Evolutionary conservation across 805 yeast species (phyloP), one percentile per base, ranked within the genome.

Genomic region (Suhomyces canberraensis): DNA sequence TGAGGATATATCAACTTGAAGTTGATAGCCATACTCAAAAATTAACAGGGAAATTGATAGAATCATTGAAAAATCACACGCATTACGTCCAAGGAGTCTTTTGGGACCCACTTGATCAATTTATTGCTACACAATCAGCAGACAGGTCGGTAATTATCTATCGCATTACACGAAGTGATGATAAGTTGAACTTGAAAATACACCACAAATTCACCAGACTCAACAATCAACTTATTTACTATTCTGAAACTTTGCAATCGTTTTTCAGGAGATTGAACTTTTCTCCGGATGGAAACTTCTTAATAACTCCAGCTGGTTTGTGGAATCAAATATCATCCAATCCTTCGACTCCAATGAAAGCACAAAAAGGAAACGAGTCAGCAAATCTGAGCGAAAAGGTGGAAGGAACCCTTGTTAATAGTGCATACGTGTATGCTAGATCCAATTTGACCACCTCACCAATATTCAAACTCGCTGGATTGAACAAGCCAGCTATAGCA

Each of bases 31-130:
- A n/a, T 4, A 11, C 25, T 8, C 25, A 15, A 13, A 38, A 30
- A 25, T 8, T 37, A 25, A 18, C 33, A 2, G 45, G 40, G 8
- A 28, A 25, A 18, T 19, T 40, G 11, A 31, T 36, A 56, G 1
- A 71, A 71, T 2, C 78, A 46, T 67, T 81, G 41, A 76, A 77
- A 4, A 87, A 84, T 40, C 98, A 93, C 59, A 67, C 69, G 31
- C 96, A 90, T 58, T 91, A 87, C 50, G 95, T 93, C 3, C 99
- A 93, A 60, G 99, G 99, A 3, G 91, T 93, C 4, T 71, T 84
- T 0, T 93, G 98, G 98, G 98, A 93, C 56, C 98, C 98, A 6
- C 55, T 67, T 36, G 79, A 83, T 44, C 78, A 83, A 56, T 87
- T 60, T 47, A 59, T 93, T 4, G 87, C 90, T 1, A 84, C 96